These are phyloP conservation scores for Fallopia convolvulus DNA, from an alignment of 148 eudicot species.

Conservation along the genomic window DNA sequence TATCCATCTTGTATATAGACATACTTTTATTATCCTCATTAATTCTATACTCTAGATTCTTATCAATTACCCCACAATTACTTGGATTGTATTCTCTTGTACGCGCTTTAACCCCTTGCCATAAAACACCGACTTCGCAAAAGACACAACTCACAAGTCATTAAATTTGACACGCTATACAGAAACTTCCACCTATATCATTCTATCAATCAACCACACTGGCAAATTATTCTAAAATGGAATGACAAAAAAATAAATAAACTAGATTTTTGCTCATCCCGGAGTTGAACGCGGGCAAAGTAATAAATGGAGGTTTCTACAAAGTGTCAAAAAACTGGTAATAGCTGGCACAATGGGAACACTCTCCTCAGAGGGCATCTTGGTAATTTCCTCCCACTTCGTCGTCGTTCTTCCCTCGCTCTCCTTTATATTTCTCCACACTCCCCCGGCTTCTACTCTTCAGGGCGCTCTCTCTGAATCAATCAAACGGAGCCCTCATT, in stretches of 20 bases:
- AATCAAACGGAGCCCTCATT: neutral
- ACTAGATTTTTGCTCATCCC: neutral
- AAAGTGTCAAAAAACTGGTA: neutral
- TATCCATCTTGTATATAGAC: too few relatives aligned
- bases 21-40: too few relatives aligned
- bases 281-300: neutral
- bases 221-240: neutral
- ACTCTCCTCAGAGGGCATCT: neutral
- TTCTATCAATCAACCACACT: neutral
- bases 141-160: neutral
- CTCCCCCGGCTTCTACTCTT: neutral
- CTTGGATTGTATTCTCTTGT: neutral
- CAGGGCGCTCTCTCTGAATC: neutral
- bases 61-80: neutral
- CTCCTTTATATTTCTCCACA: neutral
- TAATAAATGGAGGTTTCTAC: neutral
- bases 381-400: neutral
- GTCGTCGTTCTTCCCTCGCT: neutral
- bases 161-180: neutral
- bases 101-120: neutral
- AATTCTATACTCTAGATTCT: too few relatives aligned
- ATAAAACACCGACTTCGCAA: neutral
- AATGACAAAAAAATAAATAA: neutral
- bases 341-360: neutral
- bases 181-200: neutral